Evolutionary conservation across 805 yeast genomes (phyloP).

Genomic region (Starmerella geochares): DNA sequence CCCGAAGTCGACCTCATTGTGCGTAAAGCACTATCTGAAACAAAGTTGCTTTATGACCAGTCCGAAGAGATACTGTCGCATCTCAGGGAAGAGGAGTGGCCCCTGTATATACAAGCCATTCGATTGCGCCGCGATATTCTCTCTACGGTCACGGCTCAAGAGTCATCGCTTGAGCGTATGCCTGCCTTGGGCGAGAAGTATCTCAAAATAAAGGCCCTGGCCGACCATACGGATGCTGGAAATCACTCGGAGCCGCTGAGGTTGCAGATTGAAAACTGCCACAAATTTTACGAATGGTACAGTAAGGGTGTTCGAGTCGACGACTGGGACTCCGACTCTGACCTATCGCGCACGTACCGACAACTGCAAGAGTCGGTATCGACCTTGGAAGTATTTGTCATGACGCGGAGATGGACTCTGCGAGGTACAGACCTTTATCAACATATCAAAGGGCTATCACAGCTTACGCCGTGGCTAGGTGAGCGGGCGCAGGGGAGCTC

Average conservation of each 20-base stretch:
- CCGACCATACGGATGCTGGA: neutral
- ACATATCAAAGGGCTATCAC: slow-evolving; percentile 64
- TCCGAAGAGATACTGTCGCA: slow-evolving; percentile 1
- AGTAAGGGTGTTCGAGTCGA: slow-evolving; percentile 28
- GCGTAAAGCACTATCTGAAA: neutral
- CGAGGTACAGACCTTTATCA: slow-evolving; percentile 88
- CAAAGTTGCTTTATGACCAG: neutral
- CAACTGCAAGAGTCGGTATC: slow-evolving; percentile 56
- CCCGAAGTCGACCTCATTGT: slow-evolving; percentile 7
- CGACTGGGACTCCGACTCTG: slow-evolving; percentile 26
- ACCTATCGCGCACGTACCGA: slow-evolving; percentile 51
- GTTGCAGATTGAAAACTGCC: slow-evolving; percentile 16
- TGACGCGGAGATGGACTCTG: slow-evolving; percentile 95
- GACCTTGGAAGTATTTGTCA: slow-evolving; percentile 67
- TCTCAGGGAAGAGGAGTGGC: slow-evolving; percentile 20
- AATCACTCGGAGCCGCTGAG: slow-evolving; percentile 2
- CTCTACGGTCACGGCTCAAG: slow-evolving; percentile 9
- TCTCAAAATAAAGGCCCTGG: slow-evolving; percentile 11
- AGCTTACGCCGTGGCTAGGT: slow-evolving; percentile 51
- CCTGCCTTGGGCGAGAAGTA: slow-evolving; percentile 9
- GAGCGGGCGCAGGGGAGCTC: neutral
- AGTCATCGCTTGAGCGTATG: slow-evolving; percentile 7
- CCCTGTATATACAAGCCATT: slow-evolving; percentile 22
- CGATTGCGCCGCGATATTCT: slow-evolving; percentile 25
- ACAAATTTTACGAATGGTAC: slow-evolving; percentile 15